phyloP scores from a whole-genome alignment of 78 protist genomes.

The Protostelium mycophagum region DNA sequence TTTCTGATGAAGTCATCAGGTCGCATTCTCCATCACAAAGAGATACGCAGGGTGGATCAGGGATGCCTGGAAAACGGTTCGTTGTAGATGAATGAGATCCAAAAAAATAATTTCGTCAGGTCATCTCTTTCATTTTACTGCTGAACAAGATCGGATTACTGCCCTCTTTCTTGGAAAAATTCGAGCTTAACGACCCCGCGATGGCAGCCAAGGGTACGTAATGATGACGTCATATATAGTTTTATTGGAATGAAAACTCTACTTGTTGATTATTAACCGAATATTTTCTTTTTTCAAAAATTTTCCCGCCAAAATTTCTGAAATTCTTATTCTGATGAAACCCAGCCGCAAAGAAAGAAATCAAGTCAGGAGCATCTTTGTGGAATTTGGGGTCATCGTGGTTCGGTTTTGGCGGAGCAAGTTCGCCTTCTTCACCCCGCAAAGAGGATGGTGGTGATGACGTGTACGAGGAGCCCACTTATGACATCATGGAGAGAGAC shows the following conservation, averaged over 20 bases:
- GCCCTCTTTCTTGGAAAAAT: not conserved
- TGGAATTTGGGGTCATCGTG: not conserved
- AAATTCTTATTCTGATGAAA: not conserved
- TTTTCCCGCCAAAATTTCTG: no score
- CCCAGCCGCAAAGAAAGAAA: not conserved
- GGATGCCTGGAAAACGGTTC: slow-evolving; percentile 17
- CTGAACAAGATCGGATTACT: not conserved
- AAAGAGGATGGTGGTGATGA: not conserved
- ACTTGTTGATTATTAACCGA: no score
- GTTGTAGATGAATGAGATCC: no score
- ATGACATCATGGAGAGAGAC: not conserved
- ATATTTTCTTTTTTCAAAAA: no score
- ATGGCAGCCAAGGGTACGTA: not conserved
- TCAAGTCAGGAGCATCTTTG: not conserved
- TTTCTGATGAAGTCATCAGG: no score
- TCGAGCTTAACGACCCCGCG: not conserved
- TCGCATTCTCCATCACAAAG: slow-evolving; percentile 12
- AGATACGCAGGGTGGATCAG: slow-evolving; percentile 14
- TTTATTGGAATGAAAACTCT: no score
- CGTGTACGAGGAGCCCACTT: not conserved
- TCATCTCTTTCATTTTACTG: not conserved
- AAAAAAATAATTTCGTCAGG: no score
- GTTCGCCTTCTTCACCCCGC: not conserved
- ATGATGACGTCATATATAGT: no score
- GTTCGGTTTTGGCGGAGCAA: not conserved